phyloP scores from a whole-genome alignment of 2,329 filamentous ascomycete genomes.

The Monascus ruber region DNA sequence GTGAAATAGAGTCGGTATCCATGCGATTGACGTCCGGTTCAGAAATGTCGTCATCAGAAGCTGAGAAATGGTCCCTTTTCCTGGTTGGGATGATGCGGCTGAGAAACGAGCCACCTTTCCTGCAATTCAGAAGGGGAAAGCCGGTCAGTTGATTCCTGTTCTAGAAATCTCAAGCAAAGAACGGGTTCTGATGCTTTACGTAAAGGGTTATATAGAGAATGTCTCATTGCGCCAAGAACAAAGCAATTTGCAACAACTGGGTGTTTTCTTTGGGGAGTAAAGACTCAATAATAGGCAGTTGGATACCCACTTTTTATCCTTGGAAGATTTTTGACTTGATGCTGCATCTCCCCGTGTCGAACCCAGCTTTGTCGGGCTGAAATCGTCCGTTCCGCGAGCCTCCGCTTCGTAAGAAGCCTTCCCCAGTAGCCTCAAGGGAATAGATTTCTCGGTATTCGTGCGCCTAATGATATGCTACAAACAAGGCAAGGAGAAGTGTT shows the following conservation, averaged over 20 bases:
- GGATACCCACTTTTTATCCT: conserved; percentile 54
- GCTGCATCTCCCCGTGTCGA: conserved; percentile 19
- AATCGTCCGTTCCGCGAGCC: conserved; percentile 24
- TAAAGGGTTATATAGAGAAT: too few relatives aligned
- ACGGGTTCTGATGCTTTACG: too few relatives aligned
- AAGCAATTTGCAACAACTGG: not conserved
- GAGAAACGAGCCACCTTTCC: conserved; percentile 81
- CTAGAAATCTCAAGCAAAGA: not conserved
- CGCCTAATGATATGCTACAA: conserved; percentile 52
- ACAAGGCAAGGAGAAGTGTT: conserved; percentile 1
- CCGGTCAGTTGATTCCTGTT: conserved; percentile 1
- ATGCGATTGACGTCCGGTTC: conserved; percentile 60
- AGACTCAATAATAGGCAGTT: too few relatives aligned
- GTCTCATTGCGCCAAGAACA: not conserved
- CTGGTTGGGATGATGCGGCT: conserved; percentile 70
- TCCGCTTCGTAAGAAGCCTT: conserved; percentile 32
- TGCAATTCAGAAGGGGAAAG: conserved; percentile 23
- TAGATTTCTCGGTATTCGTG: conserved; percentile 52
- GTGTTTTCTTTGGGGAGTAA: too few relatives aligned
- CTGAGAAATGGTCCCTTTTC: conserved; percentile 51
- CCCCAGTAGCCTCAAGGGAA: conserved; percentile 34
- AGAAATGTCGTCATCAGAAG: conserved; percentile 49
- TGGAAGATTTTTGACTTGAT: conserved; percentile 28
- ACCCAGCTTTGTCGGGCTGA: conserved; percentile 17
- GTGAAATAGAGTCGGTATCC: conserved; percentile 72